Evolutionary conservation across 2,329 filamentous ascomycete species (phyloP), one percentile per base, ranked within the genome.

Genomic region (Elsinoe batatas): DNA sequence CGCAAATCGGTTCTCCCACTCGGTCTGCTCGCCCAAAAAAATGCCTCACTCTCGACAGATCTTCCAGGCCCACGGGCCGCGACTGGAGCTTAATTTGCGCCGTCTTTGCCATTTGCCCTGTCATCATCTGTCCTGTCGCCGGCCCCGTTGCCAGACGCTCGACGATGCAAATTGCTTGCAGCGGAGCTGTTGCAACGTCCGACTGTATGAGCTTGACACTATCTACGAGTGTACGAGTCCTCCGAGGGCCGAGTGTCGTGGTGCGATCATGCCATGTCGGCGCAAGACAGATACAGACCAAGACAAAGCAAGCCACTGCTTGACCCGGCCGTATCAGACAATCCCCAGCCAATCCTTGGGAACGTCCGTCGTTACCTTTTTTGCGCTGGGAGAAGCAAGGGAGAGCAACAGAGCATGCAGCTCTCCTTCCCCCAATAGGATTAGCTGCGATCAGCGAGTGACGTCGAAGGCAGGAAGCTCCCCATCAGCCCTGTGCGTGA

Each of bases 391-490:
- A 30, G 26, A 30, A 30, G 26, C 26, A 30, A 30, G 26, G 26
- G 26, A 30, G 26, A 8, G 26, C 26, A 30, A 30, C 26, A 30
- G 26, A 30, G 26, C 46, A 36, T 8, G 12, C 20, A 35, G 15
- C n/a, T 38, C 32, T 33, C 47, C 22, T 30, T 49, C 44, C 18
- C 18, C 33, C 33, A 51, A 38, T 51, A 17, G 47, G 47, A n/a
- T 18, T 51, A 35, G 32, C 40, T 26, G n/a, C 37, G 47, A 51
- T 51, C 47, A 38, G 35, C 47, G 33, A 33, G 47, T 51, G 47
- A 51, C 47, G 47, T 51, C 47, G 47, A 51, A 38, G 33, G 47
- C 47, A 51, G 47, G 32, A 20, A 37, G 47, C 32, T 49, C 32
- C 33, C 17, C 15, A 33, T 51, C 47, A 51, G 47, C 47, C 47